Percentiles rank a stretch among this genome's conserved stretches.
These are phyloP conservation scores for Nannochloropsis oceanica DNA, from an alignment of 108 stramenopile genomes.

Conservation along the genomic window DNA sequence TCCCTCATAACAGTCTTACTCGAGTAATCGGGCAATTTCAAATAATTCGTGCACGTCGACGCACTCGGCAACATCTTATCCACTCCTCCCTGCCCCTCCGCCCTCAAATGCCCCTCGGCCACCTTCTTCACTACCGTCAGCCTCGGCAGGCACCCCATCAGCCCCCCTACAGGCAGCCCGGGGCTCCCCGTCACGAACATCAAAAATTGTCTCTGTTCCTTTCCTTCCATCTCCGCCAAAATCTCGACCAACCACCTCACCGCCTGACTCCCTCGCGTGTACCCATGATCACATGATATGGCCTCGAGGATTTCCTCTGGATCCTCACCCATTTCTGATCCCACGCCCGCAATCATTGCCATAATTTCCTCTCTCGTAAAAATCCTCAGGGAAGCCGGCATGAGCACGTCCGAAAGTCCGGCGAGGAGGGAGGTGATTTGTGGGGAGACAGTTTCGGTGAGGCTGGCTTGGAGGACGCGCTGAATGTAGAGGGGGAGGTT, in stretches of 20 bases:
- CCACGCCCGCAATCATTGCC: not conserved
- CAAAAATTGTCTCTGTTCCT: not conserved
- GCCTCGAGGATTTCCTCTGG: not conserved
- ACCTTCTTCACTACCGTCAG: not conserved
- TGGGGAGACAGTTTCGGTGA: not conserved
- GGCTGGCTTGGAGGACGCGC: not conserved
- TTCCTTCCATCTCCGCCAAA: not conserved
- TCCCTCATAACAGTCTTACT: conserved; percentile 69
- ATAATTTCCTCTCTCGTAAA: not conserved
- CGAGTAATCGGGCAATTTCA: conserved; percentile 96
- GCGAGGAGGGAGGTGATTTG: not conserved
- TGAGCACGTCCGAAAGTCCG: not conserved
- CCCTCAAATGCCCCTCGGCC: not conserved
- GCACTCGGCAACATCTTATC: conserved; percentile 77
- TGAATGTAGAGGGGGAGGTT: not conserved
- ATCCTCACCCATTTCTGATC: not conserved
- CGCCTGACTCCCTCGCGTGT: not conserved
- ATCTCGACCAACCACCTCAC: not conserved
- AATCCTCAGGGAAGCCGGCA: not conserved
- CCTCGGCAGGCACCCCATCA: not conserved
- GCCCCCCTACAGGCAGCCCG: not conserved
- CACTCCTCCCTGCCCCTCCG: conserved; percentile 37
- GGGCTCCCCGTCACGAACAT: not conserved
- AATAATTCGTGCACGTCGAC: conserved; percentile 91
- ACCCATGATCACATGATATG: not conserved